Evolutionary conservation across 148 eudicot genomes (phyloP), one percentile per base, ranked within the genome.

Genomic region (Cornus controversa): DNA sequence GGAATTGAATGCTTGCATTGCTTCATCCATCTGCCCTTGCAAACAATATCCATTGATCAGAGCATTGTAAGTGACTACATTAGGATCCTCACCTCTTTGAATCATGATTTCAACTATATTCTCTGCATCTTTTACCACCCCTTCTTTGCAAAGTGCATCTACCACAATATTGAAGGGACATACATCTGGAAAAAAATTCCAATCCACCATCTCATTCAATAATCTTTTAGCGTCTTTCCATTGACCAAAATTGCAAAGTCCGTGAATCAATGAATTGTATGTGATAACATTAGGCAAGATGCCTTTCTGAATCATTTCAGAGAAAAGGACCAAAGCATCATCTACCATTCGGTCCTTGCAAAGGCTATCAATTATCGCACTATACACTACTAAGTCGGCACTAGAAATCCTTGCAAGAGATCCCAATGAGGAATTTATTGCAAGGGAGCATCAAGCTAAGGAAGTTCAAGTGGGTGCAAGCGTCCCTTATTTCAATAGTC

Each of bases 11-110:
- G 34, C 34, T 31, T 31, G 2, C 34, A 31, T 31, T 31, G 34
- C 34, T 31, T 69, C 50, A 37, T 22, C 72, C 22, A 69, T n/a
- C 67, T 67, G 63, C 2, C 80, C 80, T 62, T 25, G 57, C 37
- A 37, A 15, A 78, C 80, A 71, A 37, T 60, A 71, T 15, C 76
- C 80, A 37, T 25, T 58, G 68, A 78, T 78, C 15, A 78, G 28
- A 2, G 62, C 5, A 42, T 63, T 78, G 37, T 78, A 78, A 2
- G 45, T 71, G 60, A 16, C 8, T 10, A 37, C 28, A 71, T 62
- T 34, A 20, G 80, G 80, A 29, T 27, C 14, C 13, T 31, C 40
- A 8, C 75, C 75, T 36, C 62, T 60, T 45, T 71, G 13, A 2
- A 60, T 37, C 80, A 78, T 78, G 68, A 71, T 31, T 42, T 28